Percentiles rank a stretch among this genome's conserved stretches.
These are phyloP conservation scores for Globisporangium emineosum DNA, from an alignment of 352 stramenopile genomes.

Conservation along the genomic window DNA sequence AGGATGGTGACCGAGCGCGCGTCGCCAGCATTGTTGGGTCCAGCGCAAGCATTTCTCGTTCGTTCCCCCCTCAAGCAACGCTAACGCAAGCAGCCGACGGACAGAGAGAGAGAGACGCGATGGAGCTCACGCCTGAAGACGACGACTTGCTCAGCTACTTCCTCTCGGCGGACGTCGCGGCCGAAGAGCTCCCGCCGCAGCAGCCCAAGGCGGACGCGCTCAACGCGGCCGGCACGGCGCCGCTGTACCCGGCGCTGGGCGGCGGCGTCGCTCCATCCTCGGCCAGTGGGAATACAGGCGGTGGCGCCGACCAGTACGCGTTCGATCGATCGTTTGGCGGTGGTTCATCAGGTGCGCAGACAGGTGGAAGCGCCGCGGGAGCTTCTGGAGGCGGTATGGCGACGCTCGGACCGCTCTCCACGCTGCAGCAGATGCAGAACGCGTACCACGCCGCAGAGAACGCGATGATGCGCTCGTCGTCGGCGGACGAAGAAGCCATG, in stretches of 20 bases:
- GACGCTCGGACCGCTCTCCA: constrained; percentile 18
- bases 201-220: constrained; percentile 24
- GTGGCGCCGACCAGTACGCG: constrained; percentile 33
- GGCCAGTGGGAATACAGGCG: background rate
- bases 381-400: constrained; percentile 6
- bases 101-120: constrained; percentile 13
- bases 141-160: constrained; percentile 89
- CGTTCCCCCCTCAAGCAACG: background rate
- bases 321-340: constrained; percentile 39
- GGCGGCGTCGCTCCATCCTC: background rate
- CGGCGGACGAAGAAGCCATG: constrained; percentile 49
- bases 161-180: constrained; percentile 66
- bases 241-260: constrained; percentile 9
- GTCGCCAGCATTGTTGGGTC: constrained; percentile 27
- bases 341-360: background rate
- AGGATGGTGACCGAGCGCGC: constrained; percentile 19
- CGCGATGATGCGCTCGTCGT: constrained; percentile 49
- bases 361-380: constrained; percentile 10
- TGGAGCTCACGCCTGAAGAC: constrained; percentile 84
- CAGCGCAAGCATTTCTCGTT: constrained; percentile 5
- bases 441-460: constrained; percentile 51
- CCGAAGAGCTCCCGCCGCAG: constrained; percentile 42
- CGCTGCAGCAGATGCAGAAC: constrained; percentile 47
- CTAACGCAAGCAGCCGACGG: background rate
- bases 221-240: constrained; percentile 6